Percentiles rank a stretch among this genome's conserved stretches.
Evolutionary conservation across 2,329 filamentous ascomycete species (phyloP).

Genomic region (Biscogniauxia mediterranea): DNA sequence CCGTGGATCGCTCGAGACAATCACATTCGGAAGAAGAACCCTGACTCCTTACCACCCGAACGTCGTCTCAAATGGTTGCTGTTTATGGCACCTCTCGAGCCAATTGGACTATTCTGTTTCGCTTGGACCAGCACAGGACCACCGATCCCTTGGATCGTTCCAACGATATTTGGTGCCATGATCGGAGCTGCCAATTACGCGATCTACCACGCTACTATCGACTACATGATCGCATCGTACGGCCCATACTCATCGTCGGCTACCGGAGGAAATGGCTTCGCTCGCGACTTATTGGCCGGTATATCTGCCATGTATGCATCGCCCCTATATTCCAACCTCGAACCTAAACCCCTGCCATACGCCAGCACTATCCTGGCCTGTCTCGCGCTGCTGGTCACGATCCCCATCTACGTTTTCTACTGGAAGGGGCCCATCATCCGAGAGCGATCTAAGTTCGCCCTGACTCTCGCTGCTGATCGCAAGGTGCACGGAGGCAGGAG

Average conservation of each 20-base stretch:
- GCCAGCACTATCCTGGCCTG: slow-evolving; percentile 51
- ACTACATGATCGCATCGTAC: slow-evolving; percentile 65
- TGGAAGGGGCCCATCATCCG: slow-evolving; percentile 52
- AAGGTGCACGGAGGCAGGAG: not conserved
- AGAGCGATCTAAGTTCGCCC: slow-evolving; percentile 46
- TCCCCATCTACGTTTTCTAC: slow-evolving; percentile 55
- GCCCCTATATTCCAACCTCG: slow-evolving; percentile 48
- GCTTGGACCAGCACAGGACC: slow-evolving; percentile 57
- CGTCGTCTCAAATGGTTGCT: slow-evolving; percentile 54
- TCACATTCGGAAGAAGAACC: slow-evolving; percentile 38
- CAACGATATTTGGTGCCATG: slow-evolving; percentile 55
- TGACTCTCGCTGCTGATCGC: slow-evolving; percentile 4
- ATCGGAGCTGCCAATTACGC: slow-evolving; percentile 60
- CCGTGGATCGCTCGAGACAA: slow-evolving; percentile 42
- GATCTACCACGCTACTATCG: slow-evolving; percentile 64
- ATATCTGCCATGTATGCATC: slow-evolving; percentile 57
- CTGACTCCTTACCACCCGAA: slow-evolving; percentile 43
- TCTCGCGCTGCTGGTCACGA: slow-evolving; percentile 46
- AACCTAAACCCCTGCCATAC: slow-evolving; percentile 44
- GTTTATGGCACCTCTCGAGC: slow-evolving; percentile 42
- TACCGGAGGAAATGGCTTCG: slow-evolving; percentile 62
- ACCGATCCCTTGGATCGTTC: slow-evolving; percentile 57
- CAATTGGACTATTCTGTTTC: slow-evolving; percentile 61
- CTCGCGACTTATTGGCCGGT: slow-evolving; percentile 61
- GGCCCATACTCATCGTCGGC: slow-evolving; percentile 62